Evolutionary conservation across 2,329 filamentous ascomycete genomes (phyloP).

Genomic region (Zymoseptoria ardabiliae): DNA sequence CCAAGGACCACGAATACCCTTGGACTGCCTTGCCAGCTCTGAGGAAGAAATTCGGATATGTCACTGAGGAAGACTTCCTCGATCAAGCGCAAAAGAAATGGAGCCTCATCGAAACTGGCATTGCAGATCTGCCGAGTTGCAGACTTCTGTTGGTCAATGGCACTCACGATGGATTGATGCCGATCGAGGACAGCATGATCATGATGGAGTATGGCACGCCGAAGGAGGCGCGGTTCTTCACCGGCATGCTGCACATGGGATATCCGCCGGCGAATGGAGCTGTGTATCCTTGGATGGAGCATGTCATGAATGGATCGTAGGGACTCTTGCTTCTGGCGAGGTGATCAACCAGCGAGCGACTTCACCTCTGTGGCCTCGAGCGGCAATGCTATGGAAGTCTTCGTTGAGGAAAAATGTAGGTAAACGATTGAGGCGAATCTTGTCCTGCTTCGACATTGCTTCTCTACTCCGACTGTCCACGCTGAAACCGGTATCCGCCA

Average conservation of each 20-base stretch:
- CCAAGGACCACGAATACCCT: slow-evolving; percentile 56
- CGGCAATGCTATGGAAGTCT: too few species aligned
- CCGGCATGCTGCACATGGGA: slow-evolving; percentile 58
- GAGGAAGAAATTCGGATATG: slow-evolving; percentile 56
- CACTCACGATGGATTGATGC: slow-evolving; percentile 57
- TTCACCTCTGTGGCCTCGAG: too few species aligned
- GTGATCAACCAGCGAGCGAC: too few species aligned
- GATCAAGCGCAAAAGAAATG: slow-evolving; percentile 53
- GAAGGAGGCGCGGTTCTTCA: slow-evolving; percentile 60
- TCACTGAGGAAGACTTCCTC: slow-evolving; percentile 48
- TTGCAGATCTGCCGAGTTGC: slow-evolving; percentile 50
- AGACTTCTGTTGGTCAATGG: slow-evolving; percentile 56
- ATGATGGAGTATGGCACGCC: slow-evolving; percentile 57
- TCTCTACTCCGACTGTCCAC: too few species aligned
- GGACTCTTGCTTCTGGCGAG: background rate
- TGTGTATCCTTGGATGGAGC: slow-evolving; percentile 57
- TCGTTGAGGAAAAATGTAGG: too few species aligned
- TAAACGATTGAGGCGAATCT: too few species aligned
- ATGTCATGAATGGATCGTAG: slow-evolving; percentile 35
- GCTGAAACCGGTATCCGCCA: too few species aligned
- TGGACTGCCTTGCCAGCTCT: slow-evolving; percentile 37
- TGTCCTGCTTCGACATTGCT: too few species aligned
- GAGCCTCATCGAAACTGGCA: slow-evolving; percentile 53
- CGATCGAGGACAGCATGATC: slow-evolving; percentile 60
- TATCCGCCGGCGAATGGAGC: slow-evolving; percentile 53